phyloP scores from a whole-genome alignment of 2,329 filamentous ascomycete species.

The Colletotrichum chlorophyti region DNA sequence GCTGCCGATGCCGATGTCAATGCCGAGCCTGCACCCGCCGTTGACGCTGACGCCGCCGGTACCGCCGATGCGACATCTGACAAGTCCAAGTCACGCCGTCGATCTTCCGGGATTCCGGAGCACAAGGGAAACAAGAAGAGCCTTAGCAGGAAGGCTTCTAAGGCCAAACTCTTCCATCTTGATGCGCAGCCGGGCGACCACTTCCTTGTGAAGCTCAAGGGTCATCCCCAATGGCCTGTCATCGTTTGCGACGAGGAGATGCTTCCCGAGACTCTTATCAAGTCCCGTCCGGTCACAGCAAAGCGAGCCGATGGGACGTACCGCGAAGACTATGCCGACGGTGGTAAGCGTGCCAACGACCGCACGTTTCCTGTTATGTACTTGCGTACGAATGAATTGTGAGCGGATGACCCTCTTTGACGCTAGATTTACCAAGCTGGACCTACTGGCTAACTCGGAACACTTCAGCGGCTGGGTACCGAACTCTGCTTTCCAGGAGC shows the following conservation, averaged over 20 bases:
- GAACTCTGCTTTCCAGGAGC: slow-evolving; percentile 81
- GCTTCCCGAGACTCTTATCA: slow-evolving; percentile 80
- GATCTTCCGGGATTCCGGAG: slow-evolving; percentile 72
- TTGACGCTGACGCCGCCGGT: slow-evolving; percentile 37
- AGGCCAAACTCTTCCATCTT: slow-evolving; percentile 72
- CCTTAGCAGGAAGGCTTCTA: slow-evolving; percentile 86
- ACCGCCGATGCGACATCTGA: slow-evolving; percentile 41
- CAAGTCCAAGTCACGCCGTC: slow-evolving; percentile 67
- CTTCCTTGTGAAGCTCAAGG: slow-evolving; percentile 92
- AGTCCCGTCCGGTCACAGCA: slow-evolving; percentile 83
- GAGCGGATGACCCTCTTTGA: slow-evolving; percentile 51
- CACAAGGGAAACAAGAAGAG: slow-evolving; percentile 80
- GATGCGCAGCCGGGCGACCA: slow-evolving; percentile 90
- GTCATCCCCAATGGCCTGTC: slow-evolving; percentile 92
- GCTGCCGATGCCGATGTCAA: slow-evolving; percentile 34
- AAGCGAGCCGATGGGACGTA: slow-evolving; percentile 84
- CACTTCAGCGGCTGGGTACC: slow-evolving; percentile 81
- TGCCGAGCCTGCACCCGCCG: slow-evolving; percentile 28
- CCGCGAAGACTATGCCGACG: slow-evolving; percentile 85
- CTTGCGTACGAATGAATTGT: slow-evolving; percentile 96
- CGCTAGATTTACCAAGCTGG: background rate
- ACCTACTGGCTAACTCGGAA: slow-evolving; percentile 5
- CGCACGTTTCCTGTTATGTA: slow-evolving; percentile 96
- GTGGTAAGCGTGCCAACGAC: slow-evolving; percentile 84
- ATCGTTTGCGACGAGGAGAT: slow-evolving; percentile 95